Evolutionary conservation across 2,329 filamentous ascomycete genomes (phyloP), one percentile per base, ranked within the genome.

Genomic region (Ambrosiella xylebori): DNA sequence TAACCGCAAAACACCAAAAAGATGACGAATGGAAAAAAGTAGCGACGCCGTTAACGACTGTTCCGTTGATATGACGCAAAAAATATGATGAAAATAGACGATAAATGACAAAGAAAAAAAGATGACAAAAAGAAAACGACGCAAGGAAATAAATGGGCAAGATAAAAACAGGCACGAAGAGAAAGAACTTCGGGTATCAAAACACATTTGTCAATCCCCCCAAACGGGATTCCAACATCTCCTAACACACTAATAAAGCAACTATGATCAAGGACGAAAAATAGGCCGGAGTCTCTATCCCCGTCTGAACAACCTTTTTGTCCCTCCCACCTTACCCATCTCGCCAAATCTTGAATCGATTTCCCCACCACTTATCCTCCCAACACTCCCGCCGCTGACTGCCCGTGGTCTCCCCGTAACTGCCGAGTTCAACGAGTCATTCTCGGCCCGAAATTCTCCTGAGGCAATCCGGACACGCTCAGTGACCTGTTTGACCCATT

Each of bases 401-500:
- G 27, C 27, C 27, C 27, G 27, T 27, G 27, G 27, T 27, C 27
- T 27, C 27, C 27, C 27, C 27, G 27, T 27, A 9, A 37, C 36
- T 13, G 36, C 36, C n/a, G 40, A 19, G n/a, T 7, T 41, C 39
- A n/a, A 38, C 3, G 52, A 17, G 1, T 49, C 37, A 15, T 13
- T 13, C 3, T 37, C 40, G 1, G 41, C 36, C 2, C 82, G 81
- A 19, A 82, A 85, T 67, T 81, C 81, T 58, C 78, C 78, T 65
- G 83, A 86, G 61, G 81, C 85, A 52, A 82, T 76, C 60, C 84
- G 79, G 45, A 89, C 87, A 66, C 87, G 85, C 65, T 87, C 84
- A 71, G 88, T 84, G 72, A 93, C 85, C 61, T 82, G 86, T 68
- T 90, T 84, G 8, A 93, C 85, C 87, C 87, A 93, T 44, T 83